Evolutionary conservation across 73 alveolate species (phyloP).

Genomic region (Stentor roeselii): DNA sequence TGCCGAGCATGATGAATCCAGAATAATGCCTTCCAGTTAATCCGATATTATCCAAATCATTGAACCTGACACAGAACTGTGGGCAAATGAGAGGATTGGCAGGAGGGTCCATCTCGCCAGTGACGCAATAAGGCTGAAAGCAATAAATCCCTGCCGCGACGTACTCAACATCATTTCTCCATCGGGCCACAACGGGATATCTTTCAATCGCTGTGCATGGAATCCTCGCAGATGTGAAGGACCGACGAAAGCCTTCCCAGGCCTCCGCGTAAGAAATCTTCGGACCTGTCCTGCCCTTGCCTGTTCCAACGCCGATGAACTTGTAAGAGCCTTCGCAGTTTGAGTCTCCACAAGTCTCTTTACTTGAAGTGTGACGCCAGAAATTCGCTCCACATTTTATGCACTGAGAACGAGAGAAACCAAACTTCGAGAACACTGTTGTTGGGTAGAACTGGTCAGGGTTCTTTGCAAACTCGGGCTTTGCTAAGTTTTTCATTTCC

Average conservation of each 20-base stretch:
- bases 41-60: constrained; percentile 97
- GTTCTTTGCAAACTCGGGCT: constrained; percentile 84
- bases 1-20: constrained; percentile 98
- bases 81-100: constrained; percentile 98
- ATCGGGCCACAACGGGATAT: constrained; percentile 97
- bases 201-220: constrained; percentile 92
- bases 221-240: constrained; percentile 82
- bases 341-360: constrained; percentile 94
- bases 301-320: constrained; percentile 91
- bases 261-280: constrained; percentile 94
- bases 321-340: constrained; percentile 94
- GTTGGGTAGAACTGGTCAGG: constrained; percentile 95
- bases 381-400: constrained; percentile 68
- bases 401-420: constrained; percentile 45
- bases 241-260: constrained; percentile 91
- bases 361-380: constrained; percentile 86
- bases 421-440: constrained; percentile 46
- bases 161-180: constrained; percentile 98
- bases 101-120: constrained; percentile 99
- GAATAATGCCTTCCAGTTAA: constrained; percentile 98
- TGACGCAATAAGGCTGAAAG: constrained; percentile 97
- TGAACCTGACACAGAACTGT: constrained; percentile 95
- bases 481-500: constrained; percentile 88
- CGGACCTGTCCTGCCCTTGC: constrained; percentile 82
- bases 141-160: constrained; percentile 99